A percentile compares a stretch with the other conserved stretches of the same genome.
These are phyloP conservation scores for Exidia glandulosa DNA, from an alignment of 768 basidiomycete species.

Conservation along the genomic window DNA sequence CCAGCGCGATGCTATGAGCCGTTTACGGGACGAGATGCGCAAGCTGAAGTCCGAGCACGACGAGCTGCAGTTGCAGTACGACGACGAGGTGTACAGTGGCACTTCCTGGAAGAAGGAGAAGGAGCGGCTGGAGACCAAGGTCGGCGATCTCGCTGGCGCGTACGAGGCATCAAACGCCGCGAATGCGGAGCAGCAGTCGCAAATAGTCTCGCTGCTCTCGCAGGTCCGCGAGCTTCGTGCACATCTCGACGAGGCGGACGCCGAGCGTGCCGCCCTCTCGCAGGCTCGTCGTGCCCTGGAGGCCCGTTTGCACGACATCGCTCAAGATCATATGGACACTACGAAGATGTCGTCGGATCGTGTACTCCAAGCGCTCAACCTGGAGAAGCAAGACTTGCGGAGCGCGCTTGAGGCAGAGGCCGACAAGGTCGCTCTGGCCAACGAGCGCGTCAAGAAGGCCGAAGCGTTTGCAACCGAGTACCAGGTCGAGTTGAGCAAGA, in stretches of 20 bases:
- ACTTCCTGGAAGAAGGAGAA: slow-evolving; percentile 82
- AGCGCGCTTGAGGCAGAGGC: slow-evolving; percentile 67
- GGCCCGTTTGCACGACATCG: slow-evolving; percentile 71
- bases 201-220: slow-evolving; percentile 73
- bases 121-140: slow-evolving; percentile 77
- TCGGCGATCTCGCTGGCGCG: slow-evolving; percentile 59
- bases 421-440: slow-evolving; percentile 59
- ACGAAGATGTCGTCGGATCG: slow-evolving; percentile 59
- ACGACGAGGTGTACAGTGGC: slow-evolving; percentile 68
- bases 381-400: slow-evolving; percentile 76
- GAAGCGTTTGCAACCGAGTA: slow-evolving; percentile 66
- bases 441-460: slow-evolving; percentile 72
- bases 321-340: slow-evolving; percentile 60
- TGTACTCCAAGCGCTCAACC: slow-evolving; percentile 61
- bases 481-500: slow-evolving; percentile 63
- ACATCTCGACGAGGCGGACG: slow-evolving; percentile 77
- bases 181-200: slow-evolving; percentile 72
- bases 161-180: slow-evolving; percentile 62
- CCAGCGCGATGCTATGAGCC: slow-evolving; percentile 63
- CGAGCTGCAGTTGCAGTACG: slow-evolving; percentile 59
- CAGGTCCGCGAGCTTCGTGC: slow-evolving; percentile 75
- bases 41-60: slow-evolving; percentile 69
- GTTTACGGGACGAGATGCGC: slow-evolving; percentile 69
- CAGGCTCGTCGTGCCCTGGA: slow-evolving; percentile 74
- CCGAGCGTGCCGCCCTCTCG: slow-evolving; percentile 66